A percentile compares a stretch with the other conserved stretches of the same genome.
phyloP scores from a whole-genome alignment of 192 early-diverging fungal genomes.

The Lunasporangiospora selenospora region DNA sequence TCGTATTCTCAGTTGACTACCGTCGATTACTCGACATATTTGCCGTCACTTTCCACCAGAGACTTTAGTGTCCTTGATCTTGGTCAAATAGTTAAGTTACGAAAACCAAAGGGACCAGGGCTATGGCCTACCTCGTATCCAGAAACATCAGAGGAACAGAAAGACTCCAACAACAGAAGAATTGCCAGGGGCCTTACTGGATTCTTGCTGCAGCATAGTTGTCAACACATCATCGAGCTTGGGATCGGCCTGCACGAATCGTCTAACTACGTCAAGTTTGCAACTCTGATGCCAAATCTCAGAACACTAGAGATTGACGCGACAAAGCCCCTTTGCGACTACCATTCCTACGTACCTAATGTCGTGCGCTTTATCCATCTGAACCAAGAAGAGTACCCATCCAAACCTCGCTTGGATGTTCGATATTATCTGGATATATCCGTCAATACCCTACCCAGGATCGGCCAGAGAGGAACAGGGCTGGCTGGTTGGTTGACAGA shows the following conservation, averaged over 20 bases:
- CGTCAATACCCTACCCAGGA: neutral
- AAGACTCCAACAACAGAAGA: no score
- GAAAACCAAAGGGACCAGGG: no score
- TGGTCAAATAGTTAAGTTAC: no score
- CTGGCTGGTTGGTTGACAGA: neutral
- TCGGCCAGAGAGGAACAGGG: neutral
- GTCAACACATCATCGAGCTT: neutral
- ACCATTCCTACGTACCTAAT: neutral
- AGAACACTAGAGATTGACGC: neutral
- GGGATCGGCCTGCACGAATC: neutral
- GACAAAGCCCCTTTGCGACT: neutral
- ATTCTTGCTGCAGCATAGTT: conserved; percentile 1
- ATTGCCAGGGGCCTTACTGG: no score
- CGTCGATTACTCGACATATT: no score
- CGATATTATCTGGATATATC: neutral
- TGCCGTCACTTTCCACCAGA: no score
- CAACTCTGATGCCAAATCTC: neutral
- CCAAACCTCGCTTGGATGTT: neutral
- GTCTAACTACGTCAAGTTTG: neutral
- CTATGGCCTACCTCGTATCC: no score
- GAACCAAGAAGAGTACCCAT: neutral
- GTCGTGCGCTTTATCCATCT: conserved; percentile 1
- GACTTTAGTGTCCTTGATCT: no score
- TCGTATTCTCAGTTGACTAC: no score
- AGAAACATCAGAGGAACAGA: no score